Base-by-base conservation (phyloP, 345 rosid genomes). In the Citrus sp. region DNA sequence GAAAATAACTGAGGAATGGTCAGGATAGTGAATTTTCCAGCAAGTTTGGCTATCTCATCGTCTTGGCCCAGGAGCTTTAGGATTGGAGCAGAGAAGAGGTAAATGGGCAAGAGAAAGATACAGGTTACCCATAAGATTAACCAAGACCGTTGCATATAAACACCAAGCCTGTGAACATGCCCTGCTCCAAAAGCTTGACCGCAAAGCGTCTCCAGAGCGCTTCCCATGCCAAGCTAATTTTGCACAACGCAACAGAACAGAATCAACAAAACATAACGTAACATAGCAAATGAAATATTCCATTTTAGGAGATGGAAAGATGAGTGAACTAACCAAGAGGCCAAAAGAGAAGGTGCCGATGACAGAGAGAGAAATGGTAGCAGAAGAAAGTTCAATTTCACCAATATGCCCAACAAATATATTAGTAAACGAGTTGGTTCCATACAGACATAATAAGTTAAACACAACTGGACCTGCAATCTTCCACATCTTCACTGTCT, bases 141-240 rank as follows among this genome's bases (percentile, higher is more conserved):
- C 92, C 90, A 90, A 30, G 98, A 94, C 63, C 98, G 76, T 74
- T 93, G 98, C 95, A 92, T 83, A 72, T 93, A 93, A 34, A 94
- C 66, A 3, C 97, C 98, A 0, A 94, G 89, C 91, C 89, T 77
- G 49, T 89, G 80, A 38, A 89, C 81, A 79, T 92, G 91, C 32
- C 98, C 98, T 0, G 92, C 97, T 24, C 97, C 97, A 84, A 70
- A 90, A n/a, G 97, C 97, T 87, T 94, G 97, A 1, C 98, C 97
- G 78, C 97, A 94, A 0, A 93, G 90, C 25, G 97, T 94, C 79
- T 94, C 97, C 27, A 92, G 86, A 34, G 97, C 98, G 85, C 98
- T 94, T 70, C 94, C 98, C 98, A 90, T 89, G 2, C 98, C 98
- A 65, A 90, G 92, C 97, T 94, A 85, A 73, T 62, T 38, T 62